Base-by-base conservation (phyloP, 768 basidiomycete species). In the Cystobasidium onofrii region DNA sequence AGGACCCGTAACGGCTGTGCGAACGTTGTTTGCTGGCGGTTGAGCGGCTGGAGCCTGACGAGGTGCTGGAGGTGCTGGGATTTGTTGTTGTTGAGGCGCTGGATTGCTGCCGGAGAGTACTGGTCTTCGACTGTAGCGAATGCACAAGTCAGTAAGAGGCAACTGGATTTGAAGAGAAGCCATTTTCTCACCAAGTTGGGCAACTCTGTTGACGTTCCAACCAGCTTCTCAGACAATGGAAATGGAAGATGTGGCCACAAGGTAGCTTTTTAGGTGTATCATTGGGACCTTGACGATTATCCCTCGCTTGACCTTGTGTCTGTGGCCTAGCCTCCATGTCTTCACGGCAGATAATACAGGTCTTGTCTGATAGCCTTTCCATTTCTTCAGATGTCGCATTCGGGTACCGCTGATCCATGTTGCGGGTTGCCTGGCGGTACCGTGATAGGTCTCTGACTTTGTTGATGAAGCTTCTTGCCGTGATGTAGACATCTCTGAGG, bases 171-270 rank as follows among this genome's bases (percentile, higher is more conserved):
- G n/a, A n/a, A n/a, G n/a, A n/a, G n/a, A n/a, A n/a, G n/a, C n/a
- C n/a, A n/a, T n/a, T 73, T 77, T 50, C 88, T 81, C 63, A 95
- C 95, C 95, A 99, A 50, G 96, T 99, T 0, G 96, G 96, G 81
- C 96, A 99, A 77, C 91, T 98, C 81, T 98, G 96, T 81, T 99
- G 96, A 54, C 96, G 86, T 81, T 99, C 96, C 31, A 99, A 85
- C 96, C 96, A 99, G 25, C 92, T 94, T 46, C 92, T 86, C 75
- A 99, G 85, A 81, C 96, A 99, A 79, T 97, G 88, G 81, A 97
- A 95, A 82, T 99, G 96, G 83, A 99, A 99, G 52, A 96, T 88
- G 81, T 99, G 96, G 0, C 94, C 94, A 82, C 96, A 99, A 10
- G 90, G 91, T 27, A 99, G 84, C 80, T 92, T 94, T 83, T 99